These are phyloP conservation scores for Pezicula carpinea DNA, from an alignment of 2,329 filamentous ascomycete species.

Conservation along the genomic window DNA sequence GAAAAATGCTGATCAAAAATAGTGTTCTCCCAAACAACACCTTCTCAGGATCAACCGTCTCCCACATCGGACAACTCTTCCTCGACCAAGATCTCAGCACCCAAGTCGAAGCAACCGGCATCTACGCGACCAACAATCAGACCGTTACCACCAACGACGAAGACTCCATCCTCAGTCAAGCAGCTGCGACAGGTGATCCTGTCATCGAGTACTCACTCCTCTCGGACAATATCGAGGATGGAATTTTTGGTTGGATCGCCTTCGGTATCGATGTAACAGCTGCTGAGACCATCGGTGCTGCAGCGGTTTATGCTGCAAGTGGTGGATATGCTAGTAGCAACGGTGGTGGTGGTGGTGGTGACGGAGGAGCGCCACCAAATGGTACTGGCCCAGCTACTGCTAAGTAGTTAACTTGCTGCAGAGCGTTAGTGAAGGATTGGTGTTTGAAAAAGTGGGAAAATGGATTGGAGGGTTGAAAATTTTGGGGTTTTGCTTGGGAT, in stretches of 20 bases:
- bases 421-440: not conserved
- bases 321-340: not conserved
- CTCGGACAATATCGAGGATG: slow-evolving; percentile 45
- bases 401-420: not conserved
- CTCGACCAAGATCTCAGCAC: slow-evolving; percentile 55
- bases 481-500: no score
- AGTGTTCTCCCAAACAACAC: slow-evolving; percentile 35
- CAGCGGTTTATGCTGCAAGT: not conserved
- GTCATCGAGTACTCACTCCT: slow-evolving; percentile 55
- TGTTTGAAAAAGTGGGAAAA: no score
- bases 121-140: slow-evolving; percentile 44
- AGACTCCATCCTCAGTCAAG: slow-evolving; percentile 42
- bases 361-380: not conserved
- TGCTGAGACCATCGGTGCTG: not conserved
- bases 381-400: not conserved
- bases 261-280: slow-evolving; percentile 41
- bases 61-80: slow-evolving; percentile 61
- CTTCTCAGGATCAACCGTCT: slow-evolving; percentile 43
- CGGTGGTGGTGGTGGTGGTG: not conserved
- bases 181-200: slow-evolving; percentile 44
- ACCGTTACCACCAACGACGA: slow-evolving; percentile 42
- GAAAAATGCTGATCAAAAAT: not conserved
- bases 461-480: no score
- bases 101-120: slow-evolving; percentile 41
- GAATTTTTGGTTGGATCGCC: slow-evolving; percentile 51